Base-by-base conservation (phyloP, 2,329 filamentous ascomycete species). In the Coleophoma crateriformis region DNA sequence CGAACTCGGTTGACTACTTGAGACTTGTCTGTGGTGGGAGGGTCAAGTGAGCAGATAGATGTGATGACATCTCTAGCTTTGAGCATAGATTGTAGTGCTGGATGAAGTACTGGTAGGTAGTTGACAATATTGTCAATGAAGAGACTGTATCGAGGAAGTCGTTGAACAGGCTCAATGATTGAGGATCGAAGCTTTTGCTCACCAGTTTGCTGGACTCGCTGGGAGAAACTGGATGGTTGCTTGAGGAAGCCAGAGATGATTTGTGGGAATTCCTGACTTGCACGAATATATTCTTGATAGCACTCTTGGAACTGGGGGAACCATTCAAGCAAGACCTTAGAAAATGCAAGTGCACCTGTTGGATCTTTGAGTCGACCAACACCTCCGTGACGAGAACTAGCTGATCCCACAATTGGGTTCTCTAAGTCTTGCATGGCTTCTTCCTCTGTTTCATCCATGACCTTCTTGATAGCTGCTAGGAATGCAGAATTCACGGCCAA, bases 111-210 rank as follows among this genome's bases (percentile, higher is more conserved):
- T 4, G 92, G 91, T 15, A 97, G 78, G 53, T 87, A 90, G 57
- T 85, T 84, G 44, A 94, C 81, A 63, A 99, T 96, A 62, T 95
- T 91, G 70, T 99, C 94, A 60, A 99, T 97, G 63, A 97, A 86
- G 34, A 99, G 75, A 62, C 90, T 96, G 70, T 99, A 99, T 22
- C 94, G 85, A 22, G 94, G 94, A 47, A 99, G 77, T 47, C 94
- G 81, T 67, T 99, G 94, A 0, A 99, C 91, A 2, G 94, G 94
- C 68, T 99, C 94, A 65, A 99, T 99, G 48, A 99, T 78, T 54
- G 94, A 80, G 3, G 94, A 97, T 45, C 89, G 90, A 48, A 97
- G 79, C 50, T 84, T 81, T 70, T 99, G 94, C 66, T 97, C 94
- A 49, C 94, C 92, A 2, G 87, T 87, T 55, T 91, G 83, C 47